Evolutionary conservation across 768 basidiomycete species (phyloP).

Genomic region (Kwoniella sp.): DNA sequence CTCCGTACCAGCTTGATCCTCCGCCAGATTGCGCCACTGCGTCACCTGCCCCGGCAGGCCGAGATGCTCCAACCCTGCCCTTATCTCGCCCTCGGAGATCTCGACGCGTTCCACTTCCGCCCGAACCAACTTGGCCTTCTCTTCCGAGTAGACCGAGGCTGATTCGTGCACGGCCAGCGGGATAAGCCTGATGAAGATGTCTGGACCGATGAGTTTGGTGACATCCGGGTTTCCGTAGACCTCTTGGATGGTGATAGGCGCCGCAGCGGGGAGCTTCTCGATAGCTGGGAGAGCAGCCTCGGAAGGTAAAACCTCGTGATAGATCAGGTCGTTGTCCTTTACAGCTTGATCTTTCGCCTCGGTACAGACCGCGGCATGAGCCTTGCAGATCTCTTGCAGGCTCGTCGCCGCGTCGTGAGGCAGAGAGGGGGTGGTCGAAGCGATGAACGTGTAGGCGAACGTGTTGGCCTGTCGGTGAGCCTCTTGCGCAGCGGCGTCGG

Average conservation of each 20-base stretch:
- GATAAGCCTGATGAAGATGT: constrained; percentile 79
- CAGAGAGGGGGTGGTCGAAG: constrained; percentile 59
- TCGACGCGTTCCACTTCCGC: constrained; percentile 84
- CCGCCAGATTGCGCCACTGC: constrained; percentile 27
- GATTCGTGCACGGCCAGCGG: constrained; percentile 93
- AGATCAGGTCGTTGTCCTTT: constrained; percentile 94
- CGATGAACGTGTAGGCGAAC: constrained; percentile 66
- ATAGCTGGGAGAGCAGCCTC: constrained; percentile 72
- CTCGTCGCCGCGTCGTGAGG: constrained; percentile 79
- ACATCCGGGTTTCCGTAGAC: constrained; percentile 86
- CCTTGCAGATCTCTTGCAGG: constrained; percentile 75
- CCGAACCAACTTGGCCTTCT: constrained; percentile 91
- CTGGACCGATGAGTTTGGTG: constrained; percentile 87
- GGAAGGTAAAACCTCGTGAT: constrained; percentile 81
- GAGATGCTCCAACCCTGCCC: constrained; percentile 73
- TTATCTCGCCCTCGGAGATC: constrained; percentile 70
- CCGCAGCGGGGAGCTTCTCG: constrained; percentile 75
- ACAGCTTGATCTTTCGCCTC: constrained; percentile 71
- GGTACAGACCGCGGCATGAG: constrained; percentile 68
- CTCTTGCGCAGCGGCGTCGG: constrained; percentile 78
- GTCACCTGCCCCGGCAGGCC: constrained; percentile 64
- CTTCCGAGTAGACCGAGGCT: constrained; percentile 94
- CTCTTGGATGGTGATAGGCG: constrained; percentile 82
- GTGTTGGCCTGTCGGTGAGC: constrained; percentile 64
- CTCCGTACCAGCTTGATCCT: constrained; percentile 63